Percentiles rank a stretch among this genome's conserved stretches.
These are phyloP conservation scores for Dioscorea zingiberensis DNA, from an alignment of 106 monocot species.

Conservation along the genomic window DNA sequence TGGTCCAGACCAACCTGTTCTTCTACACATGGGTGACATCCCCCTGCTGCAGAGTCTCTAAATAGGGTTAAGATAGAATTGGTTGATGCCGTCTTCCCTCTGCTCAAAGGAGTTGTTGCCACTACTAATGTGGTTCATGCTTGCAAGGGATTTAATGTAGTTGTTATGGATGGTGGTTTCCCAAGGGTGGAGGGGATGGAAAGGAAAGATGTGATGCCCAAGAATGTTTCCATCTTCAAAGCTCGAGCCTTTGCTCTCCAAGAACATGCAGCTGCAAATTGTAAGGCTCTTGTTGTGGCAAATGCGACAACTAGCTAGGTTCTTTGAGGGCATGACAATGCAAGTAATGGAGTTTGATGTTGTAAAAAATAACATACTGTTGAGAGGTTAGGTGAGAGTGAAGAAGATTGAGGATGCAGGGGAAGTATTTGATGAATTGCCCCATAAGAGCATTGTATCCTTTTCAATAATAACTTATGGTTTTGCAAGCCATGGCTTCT, in stretches of 20 bases:
- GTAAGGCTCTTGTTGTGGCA: constrained; percentile 86
- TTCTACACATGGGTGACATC: constrained; percentile 45
- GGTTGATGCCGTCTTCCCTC: constrained; percentile 8
- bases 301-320: constrained; percentile 80
- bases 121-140: constrained; percentile 78
- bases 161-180: constrained; percentile 84
- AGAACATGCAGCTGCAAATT: constrained; percentile 70
- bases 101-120: constrained; percentile 47
- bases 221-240: constrained; percentile 90
- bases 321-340: no score
- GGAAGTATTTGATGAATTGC: no score
- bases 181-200: constrained; percentile 90
- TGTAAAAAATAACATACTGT: no score
- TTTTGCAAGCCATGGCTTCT: no score
- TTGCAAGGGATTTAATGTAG: constrained; percentile 65
- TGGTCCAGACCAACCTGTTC: constrained; percentile 35
- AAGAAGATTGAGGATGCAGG: no score
- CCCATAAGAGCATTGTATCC: no score
- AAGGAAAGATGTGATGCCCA: constrained; percentile 88
- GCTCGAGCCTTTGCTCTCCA: constrained; percentile 77
- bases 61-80: constrained; percentile 3
- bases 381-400: no score
- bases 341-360: no score
- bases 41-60: constrained; percentile 33
- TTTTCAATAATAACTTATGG: no score